A percentile compares a stretch with the other conserved stretches of the same genome.
Conservation (phyloP, 73 alveolate species). For the Paramecium sexaurelia region DNA sequence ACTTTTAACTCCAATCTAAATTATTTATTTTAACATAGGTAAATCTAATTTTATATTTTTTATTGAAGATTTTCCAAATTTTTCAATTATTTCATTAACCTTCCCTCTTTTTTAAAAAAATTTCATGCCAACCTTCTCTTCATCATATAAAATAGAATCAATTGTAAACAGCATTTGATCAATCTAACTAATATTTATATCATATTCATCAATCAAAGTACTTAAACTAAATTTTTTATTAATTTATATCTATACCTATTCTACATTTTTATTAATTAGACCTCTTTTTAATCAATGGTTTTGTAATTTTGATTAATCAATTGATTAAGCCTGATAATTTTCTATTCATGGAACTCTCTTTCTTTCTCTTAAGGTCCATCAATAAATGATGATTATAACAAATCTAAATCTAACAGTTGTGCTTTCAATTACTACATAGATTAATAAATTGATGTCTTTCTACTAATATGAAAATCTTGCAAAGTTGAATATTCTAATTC, state of each 20-base stretch:
- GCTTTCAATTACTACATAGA: background rate
- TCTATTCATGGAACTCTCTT: background rate
- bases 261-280: background rate
- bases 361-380: constrained; percentile 25
- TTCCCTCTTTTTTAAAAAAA: background rate
- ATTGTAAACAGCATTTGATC: background rate
- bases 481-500: background rate
- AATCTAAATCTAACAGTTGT: background rate
- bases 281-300: background rate
- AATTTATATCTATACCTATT: background rate
- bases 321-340: background rate
- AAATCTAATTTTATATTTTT: background rate
- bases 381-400: background rate
- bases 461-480: background rate
- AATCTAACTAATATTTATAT: background rate
- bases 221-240: background rate
- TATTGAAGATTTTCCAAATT: background rate
- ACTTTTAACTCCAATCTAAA: background rate
- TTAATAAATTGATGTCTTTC: background rate
- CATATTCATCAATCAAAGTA: background rate
- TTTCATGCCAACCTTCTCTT: background rate
- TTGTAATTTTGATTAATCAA: background rate
- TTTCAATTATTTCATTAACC: background rate
- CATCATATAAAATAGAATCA: background rate
- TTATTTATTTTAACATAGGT: background rate